Base-by-base conservation (phyloP, 257 asterid species). In the Oldenlandia corymbosa region DNA sequence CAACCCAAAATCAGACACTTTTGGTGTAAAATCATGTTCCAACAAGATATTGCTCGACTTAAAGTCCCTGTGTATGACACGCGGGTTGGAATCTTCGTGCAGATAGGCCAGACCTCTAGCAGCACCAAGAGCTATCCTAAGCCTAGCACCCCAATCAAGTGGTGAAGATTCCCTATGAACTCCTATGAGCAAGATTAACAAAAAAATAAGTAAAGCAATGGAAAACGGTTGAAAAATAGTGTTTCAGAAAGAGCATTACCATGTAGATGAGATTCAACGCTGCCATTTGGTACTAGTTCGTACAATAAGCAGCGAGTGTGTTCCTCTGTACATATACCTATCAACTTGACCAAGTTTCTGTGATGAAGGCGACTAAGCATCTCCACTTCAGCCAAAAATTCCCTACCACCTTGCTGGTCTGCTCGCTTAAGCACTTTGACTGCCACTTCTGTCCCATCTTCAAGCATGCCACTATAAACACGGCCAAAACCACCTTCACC, bases 401-500 rank as follows among this genome's bases (percentile, higher is more conserved):
- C 97, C 13, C 96, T 91, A 47, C 85, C 81, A 10, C 99, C 94
- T 65, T 90, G 97, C 62, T 93, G 94, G 71, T 90, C 97, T 24
- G 79, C 87, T 78, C 99, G 84, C 76, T 92, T 92, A 73, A 90
- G 95, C 51, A 93, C 52, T 75, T 92, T 92, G 58, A 90, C 82
- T 4, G 99, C 99, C 54, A 87, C 87, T 67, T 81, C 65, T 27
- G 78, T 83, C 71, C 95, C 94, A 57, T 93, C 90, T n/a, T 87
- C 90, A 27, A 93, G 87, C 28, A 80, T 78, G 13, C 99, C 99
- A 30, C 92, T 69, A 68, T 84, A 93, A 42, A 93, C 99, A 51
- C 79, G 85, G 18, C 99, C 99, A 73, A 93, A 93, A 1, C 99
- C 99, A 34, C 99, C 99, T 81, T 93, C 97, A 24, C 99, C 97